Evolutionary conservation across 225 moss, liverwort and hornwort species (phyloP).

Genomic region (Takakia lepidozioides): DNA sequence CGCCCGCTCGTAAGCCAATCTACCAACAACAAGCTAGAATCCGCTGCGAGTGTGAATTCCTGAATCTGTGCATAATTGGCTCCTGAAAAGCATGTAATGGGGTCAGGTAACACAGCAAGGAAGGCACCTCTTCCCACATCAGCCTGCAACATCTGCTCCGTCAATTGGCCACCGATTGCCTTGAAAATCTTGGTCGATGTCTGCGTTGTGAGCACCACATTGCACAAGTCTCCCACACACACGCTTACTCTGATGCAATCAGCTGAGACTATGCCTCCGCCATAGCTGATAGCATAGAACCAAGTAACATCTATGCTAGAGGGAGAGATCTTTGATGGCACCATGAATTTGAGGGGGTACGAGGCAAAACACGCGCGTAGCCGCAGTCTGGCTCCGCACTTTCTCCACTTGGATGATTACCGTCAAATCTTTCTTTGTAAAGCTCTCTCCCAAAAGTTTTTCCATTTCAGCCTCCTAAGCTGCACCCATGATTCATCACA

Average conservation of each 20-base stretch:
- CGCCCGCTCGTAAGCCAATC: slow-evolving; percentile 97
- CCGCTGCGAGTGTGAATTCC: slow-evolving; percentile 58
- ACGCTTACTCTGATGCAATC: slow-evolving; percentile 64
- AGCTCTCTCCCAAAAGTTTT: slow-evolving; percentile 31
- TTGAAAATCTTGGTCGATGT: slow-evolving; percentile 86
- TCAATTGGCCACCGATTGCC: slow-evolving; percentile 60
- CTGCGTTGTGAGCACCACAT: slow-evolving; percentile 73
- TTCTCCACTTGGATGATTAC: slow-evolving; percentile 63
- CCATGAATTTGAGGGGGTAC: slow-evolving; percentile 82
- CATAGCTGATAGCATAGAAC: slow-evolving; percentile 73
- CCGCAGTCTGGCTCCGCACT: slow-evolving; percentile 53
- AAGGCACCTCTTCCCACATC: slow-evolving; percentile 51
- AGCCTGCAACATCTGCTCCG: slow-evolving; percentile 75
- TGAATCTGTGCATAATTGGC: slow-evolving; percentile 86
- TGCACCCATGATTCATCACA: slow-evolving; percentile 13
- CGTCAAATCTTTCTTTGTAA: slow-evolving; percentile 36
- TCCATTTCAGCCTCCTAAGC: slow-evolving; percentile 14
- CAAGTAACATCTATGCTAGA: slow-evolving; percentile 50
- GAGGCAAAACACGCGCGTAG: slow-evolving; percentile 55
- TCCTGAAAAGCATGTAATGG: slow-evolving; percentile 66
- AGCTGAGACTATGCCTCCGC: slow-evolving; percentile 83
- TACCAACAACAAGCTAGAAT: slow-evolving; percentile 68
- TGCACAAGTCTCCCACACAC: slow-evolving; percentile 32
- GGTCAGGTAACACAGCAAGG: slow-evolving; percentile 71
- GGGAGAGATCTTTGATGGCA: slow-evolving; percentile 68